Conservation (phyloP, 163 green algal species). For the Coccomyxa subellipsoidea region DNA sequence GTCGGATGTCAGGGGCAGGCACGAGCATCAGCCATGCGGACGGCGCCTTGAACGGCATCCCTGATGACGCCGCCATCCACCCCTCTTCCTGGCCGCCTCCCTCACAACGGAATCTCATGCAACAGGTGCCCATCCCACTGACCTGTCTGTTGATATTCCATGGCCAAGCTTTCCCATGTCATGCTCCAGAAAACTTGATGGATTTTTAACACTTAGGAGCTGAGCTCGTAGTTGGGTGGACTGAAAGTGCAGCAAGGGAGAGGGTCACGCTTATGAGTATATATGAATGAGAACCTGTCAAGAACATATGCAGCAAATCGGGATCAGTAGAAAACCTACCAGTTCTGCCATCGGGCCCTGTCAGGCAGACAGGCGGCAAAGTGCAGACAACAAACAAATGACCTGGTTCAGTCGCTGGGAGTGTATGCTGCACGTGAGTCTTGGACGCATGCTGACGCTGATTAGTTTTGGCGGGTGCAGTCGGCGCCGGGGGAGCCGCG, state of each 20-base stretch:
- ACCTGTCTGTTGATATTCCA: background rate
- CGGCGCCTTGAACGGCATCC: background rate
- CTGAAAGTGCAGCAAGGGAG: background rate
- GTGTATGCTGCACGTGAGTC: too few species aligned
- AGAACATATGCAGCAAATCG: too few species aligned
- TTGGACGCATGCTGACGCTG: background rate
- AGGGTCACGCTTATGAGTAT: too few species aligned
- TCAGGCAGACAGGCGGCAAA: too few species aligned
- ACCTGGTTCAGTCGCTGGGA: too few species aligned
- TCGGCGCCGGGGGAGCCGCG: background rate
- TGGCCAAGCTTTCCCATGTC: background rate
- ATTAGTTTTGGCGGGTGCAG: background rate
- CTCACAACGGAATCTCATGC: slow-evolving; percentile 7
- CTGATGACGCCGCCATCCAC: slow-evolving; percentile 1
- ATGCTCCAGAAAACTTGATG: background rate
- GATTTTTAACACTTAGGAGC: background rate
- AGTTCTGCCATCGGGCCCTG: too few species aligned
- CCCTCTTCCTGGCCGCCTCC: background rate
- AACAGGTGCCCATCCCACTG: background rate
- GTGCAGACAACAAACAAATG: too few species aligned
- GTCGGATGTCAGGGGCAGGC: background rate
- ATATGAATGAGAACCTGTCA: too few species aligned
- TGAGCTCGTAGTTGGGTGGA: background rate
- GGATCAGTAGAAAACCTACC: background rate
- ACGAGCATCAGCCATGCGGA: background rate